Evolutionary conservation across 176 grass and related monocot genomes (phyloP).

Genomic region (Olyra latifolia): DNA sequence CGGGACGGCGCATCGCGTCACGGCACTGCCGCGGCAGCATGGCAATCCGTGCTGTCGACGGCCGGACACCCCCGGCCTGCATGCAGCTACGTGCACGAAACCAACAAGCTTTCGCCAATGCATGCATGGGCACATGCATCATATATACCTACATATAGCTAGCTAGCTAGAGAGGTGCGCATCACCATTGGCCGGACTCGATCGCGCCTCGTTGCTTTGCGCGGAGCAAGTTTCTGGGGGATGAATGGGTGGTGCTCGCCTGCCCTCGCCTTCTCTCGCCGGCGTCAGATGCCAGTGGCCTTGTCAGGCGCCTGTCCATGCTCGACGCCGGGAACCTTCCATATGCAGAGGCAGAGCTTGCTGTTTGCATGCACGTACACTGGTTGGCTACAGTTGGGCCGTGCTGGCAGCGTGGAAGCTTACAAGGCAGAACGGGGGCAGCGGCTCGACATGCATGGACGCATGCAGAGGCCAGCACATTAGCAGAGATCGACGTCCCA

Average conservation of each 20-base stretch:
- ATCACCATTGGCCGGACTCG: background rate
- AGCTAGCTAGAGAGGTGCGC: background rate
- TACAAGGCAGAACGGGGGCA: slow-evolving; percentile 30
- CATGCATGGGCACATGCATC: background rate
- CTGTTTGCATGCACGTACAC: background rate
- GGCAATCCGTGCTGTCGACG: background rate
- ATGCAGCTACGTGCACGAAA: background rate
- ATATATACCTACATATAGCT: background rate
- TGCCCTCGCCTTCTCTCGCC: background rate
- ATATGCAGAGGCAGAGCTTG: background rate
- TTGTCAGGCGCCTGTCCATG: slow-evolving; percentile 2
- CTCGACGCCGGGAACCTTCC: slow-evolving; percentile 22
- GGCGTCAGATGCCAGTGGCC: slow-evolving; percentile 13
- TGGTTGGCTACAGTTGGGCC: slow-evolving; percentile 14
- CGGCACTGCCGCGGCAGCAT: slow-evolving; percentile 38
- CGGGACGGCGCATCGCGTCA: slow-evolving; percentile 37
- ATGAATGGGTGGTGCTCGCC: background rate
- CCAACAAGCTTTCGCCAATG: background rate
- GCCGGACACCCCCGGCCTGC: background rate
- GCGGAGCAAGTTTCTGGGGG: background rate
- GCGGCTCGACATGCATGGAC: background rate
- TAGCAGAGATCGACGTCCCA: slow-evolving; percentile 4
- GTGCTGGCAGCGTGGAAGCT: slow-evolving; percentile 29
- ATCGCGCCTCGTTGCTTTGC: background rate
- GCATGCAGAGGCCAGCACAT: background rate